A percentile compares a stretch with the other conserved stretches of the same genome.
phyloP scores from a whole-genome alignment of 352 stramenopile genomes.

The Thalassiosira exigua region DNA sequence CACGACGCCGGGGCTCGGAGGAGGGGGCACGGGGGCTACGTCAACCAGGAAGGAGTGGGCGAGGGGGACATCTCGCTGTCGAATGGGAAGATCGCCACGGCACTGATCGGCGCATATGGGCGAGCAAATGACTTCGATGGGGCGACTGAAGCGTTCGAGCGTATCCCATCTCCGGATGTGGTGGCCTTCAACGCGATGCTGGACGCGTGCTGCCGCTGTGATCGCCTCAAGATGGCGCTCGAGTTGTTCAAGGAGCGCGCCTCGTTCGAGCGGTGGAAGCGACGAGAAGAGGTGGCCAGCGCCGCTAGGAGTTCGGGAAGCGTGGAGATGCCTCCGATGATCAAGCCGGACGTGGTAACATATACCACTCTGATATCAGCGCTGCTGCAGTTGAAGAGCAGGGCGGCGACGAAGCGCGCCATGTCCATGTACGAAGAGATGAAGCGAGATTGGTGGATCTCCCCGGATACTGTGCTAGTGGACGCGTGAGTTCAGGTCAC shows the following conservation, averaged over 20 bases:
- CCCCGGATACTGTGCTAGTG: conserved; percentile 71
- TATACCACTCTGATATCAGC: conserved; percentile 75
- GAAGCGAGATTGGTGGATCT: conserved; percentile 63
- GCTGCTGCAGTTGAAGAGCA: conserved; percentile 57
- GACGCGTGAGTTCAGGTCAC: conserved; percentile 67
- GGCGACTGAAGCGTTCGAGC: conserved; percentile 55
- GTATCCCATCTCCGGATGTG: conserved; percentile 64
- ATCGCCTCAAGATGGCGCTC: conserved; percentile 60
- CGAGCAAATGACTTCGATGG: conserved; percentile 57
- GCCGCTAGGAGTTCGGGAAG: neutral
- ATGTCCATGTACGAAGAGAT: conserved; percentile 73
- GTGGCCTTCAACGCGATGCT: conserved; percentile 78
- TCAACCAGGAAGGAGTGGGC: neutral
- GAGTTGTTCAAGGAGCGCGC: conserved; percentile 63
- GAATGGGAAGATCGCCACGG: conserved; percentile 66
- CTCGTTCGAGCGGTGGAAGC: conserved; percentile 54
- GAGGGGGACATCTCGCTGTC: conserved; percentile 42
- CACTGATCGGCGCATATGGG: conserved; percentile 69
- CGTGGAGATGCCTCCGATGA: neutral
- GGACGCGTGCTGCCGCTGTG: conserved; percentile 61
- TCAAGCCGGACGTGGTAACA: conserved; percentile 75
- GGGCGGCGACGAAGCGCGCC: conserved; percentile 51
- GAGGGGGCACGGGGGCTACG: neutral
- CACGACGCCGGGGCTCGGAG: neutral
- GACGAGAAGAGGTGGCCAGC: neutral